Conservation (phyloP, 805 yeast species). For the Yamadazyma nakazawae region DNA sequence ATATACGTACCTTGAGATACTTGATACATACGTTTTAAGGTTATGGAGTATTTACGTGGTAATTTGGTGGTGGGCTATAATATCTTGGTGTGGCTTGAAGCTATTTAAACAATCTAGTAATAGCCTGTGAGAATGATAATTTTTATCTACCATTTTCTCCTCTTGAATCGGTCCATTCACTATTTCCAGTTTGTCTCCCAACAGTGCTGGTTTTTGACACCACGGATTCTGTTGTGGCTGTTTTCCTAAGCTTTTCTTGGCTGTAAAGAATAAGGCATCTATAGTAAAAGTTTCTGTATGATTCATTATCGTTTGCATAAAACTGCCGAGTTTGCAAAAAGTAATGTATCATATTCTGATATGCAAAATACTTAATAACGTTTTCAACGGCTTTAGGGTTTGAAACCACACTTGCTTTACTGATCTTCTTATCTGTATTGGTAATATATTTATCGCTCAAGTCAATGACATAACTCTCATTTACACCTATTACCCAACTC, state of each 20-base stretch:
- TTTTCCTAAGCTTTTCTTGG: conserved; percentile 16
- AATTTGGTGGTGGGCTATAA: conserved; percentile 62
- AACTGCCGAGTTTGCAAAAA: conserved; percentile 4
- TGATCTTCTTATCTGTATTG: conserved; percentile 9
- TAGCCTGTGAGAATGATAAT: conserved; percentile 1
- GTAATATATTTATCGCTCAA: conserved; percentile 67
- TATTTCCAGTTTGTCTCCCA: conserved; percentile 75
- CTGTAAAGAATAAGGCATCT: conserved; percentile 34
- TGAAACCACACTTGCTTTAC: conserved; percentile 43
- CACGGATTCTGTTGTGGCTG: conserved; percentile 14
- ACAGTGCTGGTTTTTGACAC: conserved; percentile 16
- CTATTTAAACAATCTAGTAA: conserved; percentile 67
- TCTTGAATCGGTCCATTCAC: conserved; percentile 70
- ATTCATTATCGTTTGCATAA: conserved; percentile 1
- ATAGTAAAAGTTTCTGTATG: conserved; percentile 26
- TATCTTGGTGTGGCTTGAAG: conserved; percentile 79
- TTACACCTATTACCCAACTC: conserved; percentile 80
- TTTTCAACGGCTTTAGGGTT: conserved; percentile 36
- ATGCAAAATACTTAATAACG: conserved; percentile 27
- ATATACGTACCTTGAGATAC: conserved; percentile 15
- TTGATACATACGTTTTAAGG: conserved; percentile 31
- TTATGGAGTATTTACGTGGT: conserved; percentile 41
- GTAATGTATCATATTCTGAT: conserved; percentile 1
- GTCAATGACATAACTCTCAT: conserved; percentile 60
- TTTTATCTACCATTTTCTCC: conserved; percentile 54